phyloP scores from a whole-genome alignment of 805 yeast species.

The Naumovozyma dairenensis region DNA sequence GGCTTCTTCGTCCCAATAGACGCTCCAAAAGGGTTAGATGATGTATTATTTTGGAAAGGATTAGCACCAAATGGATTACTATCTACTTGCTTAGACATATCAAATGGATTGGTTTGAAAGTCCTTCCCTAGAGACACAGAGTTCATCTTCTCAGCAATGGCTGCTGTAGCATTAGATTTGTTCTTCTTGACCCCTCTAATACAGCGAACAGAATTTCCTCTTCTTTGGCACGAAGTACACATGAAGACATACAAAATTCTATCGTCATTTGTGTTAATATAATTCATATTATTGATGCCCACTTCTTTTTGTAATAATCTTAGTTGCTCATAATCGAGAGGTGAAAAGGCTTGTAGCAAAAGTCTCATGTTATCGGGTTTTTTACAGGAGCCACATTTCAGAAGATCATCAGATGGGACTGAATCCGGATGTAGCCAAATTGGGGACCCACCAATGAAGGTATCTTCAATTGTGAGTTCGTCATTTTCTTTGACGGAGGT shows the following conservation, averaged over 20 bases:
- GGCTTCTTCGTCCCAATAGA: slow-evolving; percentile 1
- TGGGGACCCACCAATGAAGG: slow-evolving; percentile 75
- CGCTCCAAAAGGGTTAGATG: slow-evolving; percentile 16
- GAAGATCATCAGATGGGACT: slow-evolving; percentile 41
- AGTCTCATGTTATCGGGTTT: slow-evolving; percentile 44
- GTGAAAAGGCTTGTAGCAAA: slow-evolving; percentile 72
- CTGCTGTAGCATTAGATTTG: slow-evolving; percentile 36
- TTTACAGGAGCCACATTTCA: slow-evolving; percentile 60
- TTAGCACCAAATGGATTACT: slow-evolving; percentile 24
- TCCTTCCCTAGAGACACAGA: slow-evolving; percentile 34
- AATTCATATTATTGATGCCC: slow-evolving; percentile 9
- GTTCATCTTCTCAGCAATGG: slow-evolving; percentile 37
- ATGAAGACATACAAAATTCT: slow-evolving; percentile 73
- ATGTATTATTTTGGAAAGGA: slow-evolving; percentile 34
- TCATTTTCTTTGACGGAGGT: slow-evolving; percentile 40
- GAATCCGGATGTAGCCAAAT: slow-evolving; percentile 59
- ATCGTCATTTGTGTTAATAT: slow-evolving; percentile 52
- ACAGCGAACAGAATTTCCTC: slow-evolving; percentile 62
- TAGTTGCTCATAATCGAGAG: slow-evolving; percentile 40
- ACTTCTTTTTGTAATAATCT: slow-evolving; percentile 11
- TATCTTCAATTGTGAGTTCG: slow-evolving; percentile 47
- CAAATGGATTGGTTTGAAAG: slow-evolving; percentile 30
- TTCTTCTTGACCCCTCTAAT: slow-evolving; percentile 67
- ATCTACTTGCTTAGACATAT: slow-evolving; percentile 9
- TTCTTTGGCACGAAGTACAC: slow-evolving; percentile 64